phyloP scores from a whole-genome alignment of 495 filamentous ascomycete genomes.

The Cudoniella acicularis region DNA sequence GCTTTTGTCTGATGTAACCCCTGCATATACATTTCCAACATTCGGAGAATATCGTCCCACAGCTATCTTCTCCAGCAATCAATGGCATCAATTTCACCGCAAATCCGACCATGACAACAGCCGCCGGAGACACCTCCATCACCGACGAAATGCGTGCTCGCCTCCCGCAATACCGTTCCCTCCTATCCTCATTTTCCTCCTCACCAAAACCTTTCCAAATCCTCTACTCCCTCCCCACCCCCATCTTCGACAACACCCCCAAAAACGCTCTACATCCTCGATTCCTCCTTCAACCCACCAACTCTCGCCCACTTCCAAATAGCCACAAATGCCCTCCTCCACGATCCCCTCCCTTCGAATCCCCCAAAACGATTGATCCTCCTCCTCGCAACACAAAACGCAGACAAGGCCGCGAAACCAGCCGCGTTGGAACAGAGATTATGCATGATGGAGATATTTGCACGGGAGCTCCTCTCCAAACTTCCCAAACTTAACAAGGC shows the following conservation, averaged over 20 bases:
- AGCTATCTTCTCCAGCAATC: background rate
- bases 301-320: conserved; percentile 79
- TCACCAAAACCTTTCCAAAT: conserved; percentile 21
- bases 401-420: conserved; percentile 84
- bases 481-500: conserved; percentile 10
- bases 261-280: conserved; percentile 70
- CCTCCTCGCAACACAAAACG: conserved; percentile 85
- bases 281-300: conserved; percentile 95
- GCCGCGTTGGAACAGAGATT: conserved; percentile 79
- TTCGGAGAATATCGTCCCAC: background rate
- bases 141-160: conserved; percentile 4
- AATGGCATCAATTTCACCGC: background rate
- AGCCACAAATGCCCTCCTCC: conserved; percentile 59
- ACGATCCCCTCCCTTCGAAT: conserved; percentile 21
- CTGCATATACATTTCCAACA: no score
- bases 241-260: conserved; percentile 7
- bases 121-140: background rate
- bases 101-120: background rate
- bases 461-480: conserved; percentile 51
- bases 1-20: no score
- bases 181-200: conserved; percentile 18
- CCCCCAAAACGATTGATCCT: conserved; percentile 63
- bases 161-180: conserved; percentile 14
- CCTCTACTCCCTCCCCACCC: conserved; percentile 13
- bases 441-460: conserved; percentile 82